These are phyloP conservation scores for Adansonia digitata DNA, from an alignment of 345 rosid genomes.

Conservation along the genomic window DNA sequence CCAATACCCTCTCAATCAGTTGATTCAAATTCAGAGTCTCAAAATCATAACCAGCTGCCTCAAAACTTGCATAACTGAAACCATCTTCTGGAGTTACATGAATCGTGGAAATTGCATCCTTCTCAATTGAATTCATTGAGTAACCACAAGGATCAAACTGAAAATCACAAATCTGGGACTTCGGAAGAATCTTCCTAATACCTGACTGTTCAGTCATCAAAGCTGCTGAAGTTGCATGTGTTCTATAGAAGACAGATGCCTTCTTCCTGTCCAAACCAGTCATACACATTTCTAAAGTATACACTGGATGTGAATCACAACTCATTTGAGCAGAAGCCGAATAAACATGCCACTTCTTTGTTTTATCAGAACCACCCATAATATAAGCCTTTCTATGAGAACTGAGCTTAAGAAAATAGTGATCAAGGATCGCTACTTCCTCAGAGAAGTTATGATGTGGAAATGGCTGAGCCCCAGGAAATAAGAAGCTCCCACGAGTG, in stretches of 20 bases:
- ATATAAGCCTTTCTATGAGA: slow-evolving; percentile 55
- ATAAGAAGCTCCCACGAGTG: slow-evolving; percentile 89
- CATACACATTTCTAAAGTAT: slow-evolving; percentile 94
- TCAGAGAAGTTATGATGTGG: slow-evolving; percentile 85
- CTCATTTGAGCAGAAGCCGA: slow-evolving; percentile 52
- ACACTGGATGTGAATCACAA: slow-evolving; percentile 22
- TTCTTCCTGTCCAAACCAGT: slow-evolving; percentile 71
- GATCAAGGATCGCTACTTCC: slow-evolving; percentile 79
- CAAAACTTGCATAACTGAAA: slow-evolving; percentile 95
- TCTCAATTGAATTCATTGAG: slow-evolving; percentile 88
- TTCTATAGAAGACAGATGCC: slow-evolving; percentile 70
- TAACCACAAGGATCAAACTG: slow-evolving; percentile 96
- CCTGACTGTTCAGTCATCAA: slow-evolving; percentile 73
- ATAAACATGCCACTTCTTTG: slow-evolving; percentile 90
- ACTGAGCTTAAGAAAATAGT: slow-evolving; percentile 53
- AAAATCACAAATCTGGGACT: slow-evolving; percentile 80
- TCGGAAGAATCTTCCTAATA: slow-evolving; percentile 80
- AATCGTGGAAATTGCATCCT: slow-evolving; percentile 70
- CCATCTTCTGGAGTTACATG: slow-evolving; percentile 95
- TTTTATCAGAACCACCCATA: slow-evolving; percentile 55
- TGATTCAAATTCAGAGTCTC: slow-evolving; percentile 28
- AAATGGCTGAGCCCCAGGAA: slow-evolving; percentile 72
- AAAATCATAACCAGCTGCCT: slow-evolving; percentile 70
- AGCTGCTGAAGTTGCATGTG: slow-evolving; percentile 38
- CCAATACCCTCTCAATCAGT: slow-evolving; percentile 67